Percentiles rank a stretch among this genome's conserved stretches.
phyloP scores from a whole-genome alignment of 2,329 filamentous ascomycete genomes.

The Grosmannia huntii region DNA sequence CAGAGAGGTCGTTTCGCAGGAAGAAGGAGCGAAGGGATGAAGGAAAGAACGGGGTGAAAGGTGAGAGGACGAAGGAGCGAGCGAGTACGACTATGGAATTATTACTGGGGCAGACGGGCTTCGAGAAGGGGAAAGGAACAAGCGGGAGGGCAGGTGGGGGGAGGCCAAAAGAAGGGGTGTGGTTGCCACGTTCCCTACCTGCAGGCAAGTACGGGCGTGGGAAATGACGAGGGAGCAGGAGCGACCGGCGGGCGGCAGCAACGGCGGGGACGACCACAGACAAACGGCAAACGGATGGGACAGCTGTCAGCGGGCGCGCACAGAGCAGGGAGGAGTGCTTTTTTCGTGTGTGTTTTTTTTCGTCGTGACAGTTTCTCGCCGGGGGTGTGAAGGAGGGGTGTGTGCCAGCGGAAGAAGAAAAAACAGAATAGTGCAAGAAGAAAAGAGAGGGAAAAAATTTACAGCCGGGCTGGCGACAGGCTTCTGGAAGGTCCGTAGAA shows the following conservation, averaged over 20 bases:
- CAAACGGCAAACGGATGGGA: background rate
- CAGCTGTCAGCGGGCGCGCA: background rate
- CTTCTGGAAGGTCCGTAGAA: background rate
- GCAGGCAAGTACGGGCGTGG: background rate
- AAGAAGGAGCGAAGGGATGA: background rate
- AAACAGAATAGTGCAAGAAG: background rate
- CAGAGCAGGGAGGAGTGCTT: background rate
- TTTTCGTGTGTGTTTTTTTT: background rate
- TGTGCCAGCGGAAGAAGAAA: background rate
- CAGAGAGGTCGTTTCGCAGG: background rate
- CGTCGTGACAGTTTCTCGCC: background rate
- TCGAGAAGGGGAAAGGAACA: constrained; percentile 12
- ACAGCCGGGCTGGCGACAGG: background rate
- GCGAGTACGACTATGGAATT: background rate
- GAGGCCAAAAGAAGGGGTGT: constrained; percentile 2
- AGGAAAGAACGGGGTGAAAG: background rate
- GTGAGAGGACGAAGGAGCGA: background rate
- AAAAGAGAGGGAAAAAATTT: background rate
- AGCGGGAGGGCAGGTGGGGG: constrained; percentile 2
- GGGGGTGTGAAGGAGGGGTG: background rate
- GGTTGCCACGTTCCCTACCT: constrained; percentile 7
- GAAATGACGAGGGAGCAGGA: background rate
- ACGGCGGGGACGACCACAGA: background rate
- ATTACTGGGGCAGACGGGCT: constrained; percentile 6
- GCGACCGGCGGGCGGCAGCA: no score